Evolutionary conservation across 139 green algal species (phyloP), one percentile per base, ranked within the genome.

Genomic region (Chlorella sp.): DNA sequence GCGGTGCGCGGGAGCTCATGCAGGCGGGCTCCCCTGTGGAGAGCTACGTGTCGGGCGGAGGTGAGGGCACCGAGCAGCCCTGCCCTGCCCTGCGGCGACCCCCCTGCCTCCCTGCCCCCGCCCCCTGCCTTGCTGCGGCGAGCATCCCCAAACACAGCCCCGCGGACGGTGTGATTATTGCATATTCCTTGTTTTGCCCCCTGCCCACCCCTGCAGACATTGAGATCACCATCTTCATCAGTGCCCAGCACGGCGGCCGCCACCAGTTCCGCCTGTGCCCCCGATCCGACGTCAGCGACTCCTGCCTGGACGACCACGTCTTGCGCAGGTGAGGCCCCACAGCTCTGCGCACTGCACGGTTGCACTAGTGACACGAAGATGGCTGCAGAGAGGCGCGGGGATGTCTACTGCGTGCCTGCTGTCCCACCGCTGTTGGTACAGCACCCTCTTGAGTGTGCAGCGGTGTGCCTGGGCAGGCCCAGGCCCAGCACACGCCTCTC

Each of bases 221-320:
- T 71, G 42, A 66, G 39, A 89, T 89, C 73, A 66, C 68, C 12
- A 26, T 89, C 34, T 48, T 89, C 64, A 48, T 89, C 68, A 82
- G 69, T 32, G 85, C 69, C 42, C 40, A 71, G 15, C 85, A 89
- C 69, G 85, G 85, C 71, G 85, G 85, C 5, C 85, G 85, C 85
- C 71, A 71, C 42, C 26, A 66, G 34, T 83, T 89, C 71, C 85
- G 71, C 32, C 39, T 89, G 1, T 89, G 85, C 85, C 19, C 40
- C 32, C 18, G 53, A 69, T 18, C 48, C 32, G 42, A 82, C 42
- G 85, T 76, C 0, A 48, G 64, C 30, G 71, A 89, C 40, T 2
- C 28, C 39, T 89, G 85, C 85, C 42, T 89, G 32, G 16, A n/a
- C 18, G 36, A 69, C 21, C n/a, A 89, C 32, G 14, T 73, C 42